phyloP scores from a whole-genome alignment of 345 rosid genomes.

The Citrus reticulata region DNA sequence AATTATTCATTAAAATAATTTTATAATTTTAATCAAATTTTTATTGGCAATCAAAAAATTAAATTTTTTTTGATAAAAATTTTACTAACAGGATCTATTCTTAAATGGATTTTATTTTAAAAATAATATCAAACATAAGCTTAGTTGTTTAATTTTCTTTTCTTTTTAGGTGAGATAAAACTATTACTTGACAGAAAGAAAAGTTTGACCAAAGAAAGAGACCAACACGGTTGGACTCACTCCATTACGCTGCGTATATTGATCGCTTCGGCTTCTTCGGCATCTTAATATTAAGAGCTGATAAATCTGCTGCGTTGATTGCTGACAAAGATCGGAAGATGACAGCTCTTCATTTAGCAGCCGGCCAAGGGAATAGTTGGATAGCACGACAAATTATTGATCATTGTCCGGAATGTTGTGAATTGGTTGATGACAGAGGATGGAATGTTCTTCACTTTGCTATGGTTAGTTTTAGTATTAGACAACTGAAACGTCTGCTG shows the following conservation, averaged over 20 bases:
- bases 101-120: no score
- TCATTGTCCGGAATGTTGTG: not conserved
- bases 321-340: not conserved
- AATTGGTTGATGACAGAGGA: not conserved
- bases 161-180: no score
- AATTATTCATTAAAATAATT: no score
- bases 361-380: not conserved
- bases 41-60: no score
- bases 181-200: not conserved
- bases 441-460: conserved; percentile 9
- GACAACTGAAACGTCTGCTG: fast-evolving
- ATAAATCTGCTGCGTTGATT: not conserved
- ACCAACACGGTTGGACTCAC: no score
- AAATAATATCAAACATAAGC: no score
- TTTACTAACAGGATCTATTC: no score
- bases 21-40: no score
- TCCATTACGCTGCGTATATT: not conserved
- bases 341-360: conserved; percentile 1
- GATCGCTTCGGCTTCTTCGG: not conserved
- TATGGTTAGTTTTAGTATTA: not conserved
- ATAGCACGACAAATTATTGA: fast-evolving
- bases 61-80: no score
- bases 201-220: not conserved
- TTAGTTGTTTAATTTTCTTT: not conserved
- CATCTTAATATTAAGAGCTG: not conserved